phyloP scores from a whole-genome alignment of 148 eudicot genomes.

The Rhododendron simsii region DNA sequence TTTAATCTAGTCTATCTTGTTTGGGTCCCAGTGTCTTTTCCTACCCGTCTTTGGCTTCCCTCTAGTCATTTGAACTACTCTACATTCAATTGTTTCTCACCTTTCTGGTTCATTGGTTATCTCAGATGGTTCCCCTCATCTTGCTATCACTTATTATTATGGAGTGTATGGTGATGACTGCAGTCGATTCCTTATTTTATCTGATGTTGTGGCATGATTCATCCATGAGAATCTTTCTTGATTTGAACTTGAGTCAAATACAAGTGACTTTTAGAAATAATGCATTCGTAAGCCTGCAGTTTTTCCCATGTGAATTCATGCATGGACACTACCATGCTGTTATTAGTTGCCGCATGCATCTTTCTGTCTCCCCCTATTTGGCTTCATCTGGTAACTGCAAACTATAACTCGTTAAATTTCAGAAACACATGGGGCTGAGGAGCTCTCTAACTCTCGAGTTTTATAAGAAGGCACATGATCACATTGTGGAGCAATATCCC shows the following conservation, averaged over 20 bases:
- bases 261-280: neutral
- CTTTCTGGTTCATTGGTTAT: neutral
- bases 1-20: neutral
- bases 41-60: neutral
- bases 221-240: neutral
- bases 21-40: neutral
- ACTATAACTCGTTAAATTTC: slow-evolving; percentile 9
- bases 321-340: neutral
- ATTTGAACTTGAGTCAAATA: neutral
- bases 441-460: slow-evolving; percentile 77
- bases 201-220: neutral
- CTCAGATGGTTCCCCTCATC: neutral
- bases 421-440: slow-evolving; percentile 70
- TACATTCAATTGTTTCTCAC: neutral
- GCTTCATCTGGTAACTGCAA: slow-evolving; percentile 3
- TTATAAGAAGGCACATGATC: slow-evolving; percentile 74
- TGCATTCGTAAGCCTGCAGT: neutral
- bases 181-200: neutral
- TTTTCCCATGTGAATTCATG: neutral
- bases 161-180: neutral
- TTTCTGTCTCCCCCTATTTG: neutral
- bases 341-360: neutral
- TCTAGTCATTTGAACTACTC: neutral
- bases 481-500: slow-evolving; percentile 67
- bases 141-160: neutral